Conservation (phyloP, 1,284 basidiomycete species). For the Porodaedalea pini region DNA sequence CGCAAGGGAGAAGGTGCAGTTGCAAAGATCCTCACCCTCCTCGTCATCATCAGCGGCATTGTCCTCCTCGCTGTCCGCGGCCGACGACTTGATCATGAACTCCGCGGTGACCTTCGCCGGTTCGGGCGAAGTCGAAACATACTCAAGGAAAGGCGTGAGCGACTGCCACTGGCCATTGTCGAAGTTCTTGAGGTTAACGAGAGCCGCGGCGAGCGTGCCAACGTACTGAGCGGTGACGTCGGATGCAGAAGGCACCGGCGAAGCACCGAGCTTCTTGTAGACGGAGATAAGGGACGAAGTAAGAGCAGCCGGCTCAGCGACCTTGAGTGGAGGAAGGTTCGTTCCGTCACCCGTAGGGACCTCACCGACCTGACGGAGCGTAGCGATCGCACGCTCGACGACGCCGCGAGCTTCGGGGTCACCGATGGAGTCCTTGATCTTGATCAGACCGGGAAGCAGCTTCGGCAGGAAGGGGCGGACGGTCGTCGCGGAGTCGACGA, state of each 20-base stretch:
- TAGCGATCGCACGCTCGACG: conserved; percentile 84
- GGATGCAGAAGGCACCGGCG: conserved; percentile 49
- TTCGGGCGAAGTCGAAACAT: conserved; percentile 64
- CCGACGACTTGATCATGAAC: conserved; percentile 86
- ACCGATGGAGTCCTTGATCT: conserved; percentile 88
- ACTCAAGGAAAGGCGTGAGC: conserved; percentile 74
- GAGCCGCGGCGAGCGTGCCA: conserved; percentile 76
- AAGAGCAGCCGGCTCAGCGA: conserved; percentile 66
- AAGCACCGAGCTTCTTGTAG: conserved; percentile 80
- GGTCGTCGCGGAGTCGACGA: conserved; percentile 92
- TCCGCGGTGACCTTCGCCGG: conserved; percentile 72
- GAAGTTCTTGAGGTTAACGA: conserved; percentile 90
- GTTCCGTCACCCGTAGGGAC: conserved; percentile 85
- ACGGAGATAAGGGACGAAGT: conserved; percentile 64
- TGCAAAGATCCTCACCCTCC: conserved; percentile 96
- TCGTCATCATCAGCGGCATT: conserved; percentile 84
- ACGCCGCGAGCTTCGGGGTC: conserved; percentile 95
- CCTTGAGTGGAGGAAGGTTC: conserved; percentile 80
- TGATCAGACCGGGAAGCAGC: conserved; percentile 91
- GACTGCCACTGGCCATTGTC: conserved; percentile 86
- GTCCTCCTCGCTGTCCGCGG: conserved; percentile 70
- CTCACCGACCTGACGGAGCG: conserved; percentile 90
- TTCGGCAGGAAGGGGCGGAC: conserved; percentile 96
- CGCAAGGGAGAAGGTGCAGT: conserved; percentile 96
- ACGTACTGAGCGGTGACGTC: conserved; percentile 71